Percentiles rank a stretch among this genome's conserved stretches.
Evolutionary conservation across 495 filamentous ascomycete species (phyloP).

Genomic region (Tuber borchii): DNA sequence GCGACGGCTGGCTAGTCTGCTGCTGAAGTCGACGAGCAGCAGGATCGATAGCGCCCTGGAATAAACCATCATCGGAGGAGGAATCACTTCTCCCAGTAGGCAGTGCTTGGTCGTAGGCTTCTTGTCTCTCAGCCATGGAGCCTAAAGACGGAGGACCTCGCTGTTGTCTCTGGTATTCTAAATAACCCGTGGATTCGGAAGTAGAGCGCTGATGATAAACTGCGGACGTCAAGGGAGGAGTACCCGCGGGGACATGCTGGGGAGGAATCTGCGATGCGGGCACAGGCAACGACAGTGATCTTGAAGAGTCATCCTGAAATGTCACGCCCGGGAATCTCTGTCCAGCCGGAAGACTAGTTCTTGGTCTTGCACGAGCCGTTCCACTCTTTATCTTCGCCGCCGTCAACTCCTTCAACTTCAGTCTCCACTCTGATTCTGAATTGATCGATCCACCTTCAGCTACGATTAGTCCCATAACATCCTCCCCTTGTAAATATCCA

Average conservation of each 20-base stretch:
- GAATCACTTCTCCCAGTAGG: slow-evolving; percentile 31
- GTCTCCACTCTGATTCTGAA: slow-evolving; percentile 85
- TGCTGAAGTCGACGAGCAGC: slow-evolving; percentile 39
- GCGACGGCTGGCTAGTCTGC: slow-evolving; percentile 30
- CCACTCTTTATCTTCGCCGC: slow-evolving; percentile 52
- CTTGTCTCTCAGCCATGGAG: slow-evolving; percentile 33
- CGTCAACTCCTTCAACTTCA: slow-evolving; percentile 81
- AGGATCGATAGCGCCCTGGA: slow-evolving; percentile 37
- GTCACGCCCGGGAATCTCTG: slow-evolving; percentile 24
- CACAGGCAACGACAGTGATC: slow-evolving; percentile 46
- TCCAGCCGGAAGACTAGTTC: slow-evolving; percentile 57
- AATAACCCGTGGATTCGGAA: slow-evolving; percentile 50
- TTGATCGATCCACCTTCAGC: slow-evolving; percentile 70
- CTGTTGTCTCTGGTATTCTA: slow-evolving; percentile 30
- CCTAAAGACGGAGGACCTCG: slow-evolving; percentile 26
- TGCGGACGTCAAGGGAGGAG: slow-evolving; percentile 44
- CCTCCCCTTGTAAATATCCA: slow-evolving; percentile 82
- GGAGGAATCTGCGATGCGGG: slow-evolving; percentile 35
- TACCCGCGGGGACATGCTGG: slow-evolving; percentile 38
- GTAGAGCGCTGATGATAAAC: slow-evolving; percentile 50
- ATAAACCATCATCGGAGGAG: slow-evolving; percentile 38
- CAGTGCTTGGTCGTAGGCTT: slow-evolving; percentile 16
- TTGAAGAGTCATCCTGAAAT: slow-evolving; percentile 60
- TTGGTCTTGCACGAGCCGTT: slow-evolving; percentile 43
- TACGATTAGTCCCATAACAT: slow-evolving; percentile 72